Evolutionary conservation across 495 filamentous ascomycete genomes (phyloP), one percentile per base, ranked within the genome.

Genomic region (Penicillium crystallinum): DNA sequence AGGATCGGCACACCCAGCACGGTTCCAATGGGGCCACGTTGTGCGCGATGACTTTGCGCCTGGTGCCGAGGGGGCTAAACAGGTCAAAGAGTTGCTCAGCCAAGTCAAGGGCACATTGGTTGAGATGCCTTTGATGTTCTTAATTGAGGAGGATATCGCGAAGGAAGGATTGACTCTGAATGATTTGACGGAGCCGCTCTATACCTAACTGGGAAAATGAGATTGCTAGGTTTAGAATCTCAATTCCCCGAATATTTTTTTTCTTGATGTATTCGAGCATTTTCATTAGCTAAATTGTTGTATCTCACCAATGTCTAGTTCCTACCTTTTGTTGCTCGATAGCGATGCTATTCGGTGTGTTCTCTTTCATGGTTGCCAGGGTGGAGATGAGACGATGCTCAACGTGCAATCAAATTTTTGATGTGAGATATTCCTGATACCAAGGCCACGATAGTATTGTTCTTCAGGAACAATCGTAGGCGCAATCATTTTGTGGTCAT

Each of bases 81-180:
- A 93, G 74, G 77, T 97, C 34, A 97, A 97, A 77, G 89, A 89
- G 30, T 75, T 83, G 68, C 69, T 97, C 49, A 81, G 80, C 48
- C 77, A 78, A 44, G 77, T 96, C 12, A 84, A 84, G 56, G 92
- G 92, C 0, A 89, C 81, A 12, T 62, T 96, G 37, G 90, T 96
- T 19, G 87, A 96, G 75, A 96, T 96, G 92, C 90, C 91, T 44
- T 72, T 97, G 59, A 75, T 88, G 56, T 97, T 97, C 69, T 69
- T 97, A 65, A 84, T 84, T 59, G 88, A 90, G 22, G 81, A 89
- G 67, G 90, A 96, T 71, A 80, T 97, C 64, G 92, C 91, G 4
- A 84, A 91, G 76, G 82, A 90, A 55, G 92, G 92, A 4, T 47
- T 95, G 62, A 77, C 78, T 37, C 68, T 95, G 70, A 93, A 95